Percentiles rank a stretch among this genome's conserved stretches.
Conservation (phyloP, 2,329 filamentous ascomycete genomes). For the Aspergillus unguis region DNA sequence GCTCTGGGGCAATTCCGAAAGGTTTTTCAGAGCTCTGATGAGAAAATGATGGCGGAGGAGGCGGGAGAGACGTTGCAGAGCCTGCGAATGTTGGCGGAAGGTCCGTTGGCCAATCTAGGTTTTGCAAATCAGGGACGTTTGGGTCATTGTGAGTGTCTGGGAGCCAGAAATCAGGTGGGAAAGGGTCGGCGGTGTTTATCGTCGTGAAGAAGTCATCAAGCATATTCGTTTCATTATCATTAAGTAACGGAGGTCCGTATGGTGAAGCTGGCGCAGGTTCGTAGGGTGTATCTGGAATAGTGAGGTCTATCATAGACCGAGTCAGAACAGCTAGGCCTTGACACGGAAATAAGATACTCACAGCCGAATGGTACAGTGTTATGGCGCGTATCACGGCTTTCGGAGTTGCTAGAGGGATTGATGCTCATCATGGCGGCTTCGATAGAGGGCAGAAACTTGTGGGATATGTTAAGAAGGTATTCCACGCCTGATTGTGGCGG, state of each 20-base stretch:
- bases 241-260: conserved; percentile 62
- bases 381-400: conserved; percentile 41
- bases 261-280: conserved; percentile 60
- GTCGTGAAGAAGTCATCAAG: conserved; percentile 50
- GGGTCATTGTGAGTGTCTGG: conserved; percentile 16
- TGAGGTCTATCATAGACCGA: conserved; percentile 29
- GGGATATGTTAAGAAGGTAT: not conserved
- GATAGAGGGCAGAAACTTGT: conserved; percentile 2
- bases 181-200: conserved; percentile 36
- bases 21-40: conserved; percentile 28
- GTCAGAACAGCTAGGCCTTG: conserved; percentile 10
- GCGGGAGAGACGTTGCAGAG: conserved; percentile 60
- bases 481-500: conserved; percentile 3
- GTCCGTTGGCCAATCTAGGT: conserved; percentile 44
- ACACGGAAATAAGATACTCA: conserved; percentile 44
- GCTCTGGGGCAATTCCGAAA: conserved; percentile 24
- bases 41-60: conserved; percentile 42
- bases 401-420: conserved; percentile 30
- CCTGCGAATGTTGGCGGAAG: conserved; percentile 65
- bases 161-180: conserved; percentile 40
- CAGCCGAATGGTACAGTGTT: conserved; percentile 65
- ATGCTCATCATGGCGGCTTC: conserved; percentile 22
- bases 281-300: conserved; percentile 29
- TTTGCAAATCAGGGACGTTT: conserved; percentile 28
- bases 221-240: conserved; percentile 55